A percentile compares a stretch with the other conserved stretches of the same genome.
Conservation (phyloP, 208 protist species). For the Naegleria lovaniensis region DNA sequence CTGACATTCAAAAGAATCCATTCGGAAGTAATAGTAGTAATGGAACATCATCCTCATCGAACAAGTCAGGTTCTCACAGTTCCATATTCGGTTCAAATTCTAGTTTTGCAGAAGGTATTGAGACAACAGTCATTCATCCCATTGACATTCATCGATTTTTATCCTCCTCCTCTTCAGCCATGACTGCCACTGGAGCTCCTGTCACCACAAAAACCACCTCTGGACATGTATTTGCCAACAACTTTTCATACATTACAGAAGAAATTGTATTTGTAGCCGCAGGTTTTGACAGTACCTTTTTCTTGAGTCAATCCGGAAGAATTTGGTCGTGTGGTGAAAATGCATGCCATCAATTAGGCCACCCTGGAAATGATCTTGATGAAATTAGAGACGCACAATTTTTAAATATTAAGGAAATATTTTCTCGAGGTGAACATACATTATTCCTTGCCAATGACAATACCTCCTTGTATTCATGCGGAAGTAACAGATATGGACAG, state of each 20-base stretch:
- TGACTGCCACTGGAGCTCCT: neutral
- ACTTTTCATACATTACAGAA: neutral
- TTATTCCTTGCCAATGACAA: neutral
- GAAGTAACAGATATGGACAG: neutral
- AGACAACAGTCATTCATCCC: neutral
- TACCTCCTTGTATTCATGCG: neutral
- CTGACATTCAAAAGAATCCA: neutral
- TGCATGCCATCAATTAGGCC: neutral
- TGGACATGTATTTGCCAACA: neutral
- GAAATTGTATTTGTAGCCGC: neutral
- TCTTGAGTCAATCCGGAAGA: neutral
- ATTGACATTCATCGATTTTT: neutral
- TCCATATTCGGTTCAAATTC: neutral
- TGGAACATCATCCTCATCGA: neutral
- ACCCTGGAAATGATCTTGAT: neutral
- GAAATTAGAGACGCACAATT: neutral
- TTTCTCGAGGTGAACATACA: neutral
- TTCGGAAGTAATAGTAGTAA: no score
- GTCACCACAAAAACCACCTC: neutral
- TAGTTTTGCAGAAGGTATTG: neutral
- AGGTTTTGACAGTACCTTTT: neutral
- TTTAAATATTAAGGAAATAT: neutral
- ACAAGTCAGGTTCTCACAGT: neutral
- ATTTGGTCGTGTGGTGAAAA: neutral
- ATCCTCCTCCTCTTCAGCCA: neutral